These are phyloP conservation scores for Aspergillus campestris DNA, from an alignment of 495 filamentous ascomycete species.

Conservation along the genomic window DNA sequence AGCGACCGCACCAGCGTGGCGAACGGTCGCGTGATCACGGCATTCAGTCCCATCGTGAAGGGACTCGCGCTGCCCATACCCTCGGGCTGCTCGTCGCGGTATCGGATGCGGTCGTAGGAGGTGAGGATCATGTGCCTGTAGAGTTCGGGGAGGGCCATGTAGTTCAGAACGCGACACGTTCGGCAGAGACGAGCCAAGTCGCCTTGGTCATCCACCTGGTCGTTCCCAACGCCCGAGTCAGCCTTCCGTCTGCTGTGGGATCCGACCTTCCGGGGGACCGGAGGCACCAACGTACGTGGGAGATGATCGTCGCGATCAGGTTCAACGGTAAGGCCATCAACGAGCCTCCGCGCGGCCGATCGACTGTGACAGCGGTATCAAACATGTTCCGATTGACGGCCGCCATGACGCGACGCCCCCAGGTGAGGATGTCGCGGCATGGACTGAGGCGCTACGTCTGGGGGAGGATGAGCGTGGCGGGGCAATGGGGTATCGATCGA, in stretches of 20 bases:
- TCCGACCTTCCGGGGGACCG: neutral
- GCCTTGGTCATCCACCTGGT: constrained; percentile 44
- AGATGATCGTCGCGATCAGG: constrained; percentile 48
- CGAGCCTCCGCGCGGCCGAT: constrained; percentile 25
- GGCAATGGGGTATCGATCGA: neutral
- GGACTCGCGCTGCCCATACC: constrained; percentile 54
- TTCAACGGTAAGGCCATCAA: constrained; percentile 48
- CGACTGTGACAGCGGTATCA: constrained; percentile 28
- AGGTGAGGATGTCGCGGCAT: constrained; percentile 22
- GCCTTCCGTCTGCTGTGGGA: constrained; percentile 4
- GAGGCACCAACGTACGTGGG: constrained; percentile 31
- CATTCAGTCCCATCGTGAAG: constrained; percentile 55
- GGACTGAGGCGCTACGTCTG: constrained; percentile 6
- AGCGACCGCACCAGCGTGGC: constrained; percentile 45
- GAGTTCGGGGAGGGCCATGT: constrained; percentile 55
- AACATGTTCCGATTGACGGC: constrained; percentile 42
- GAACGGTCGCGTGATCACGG: constrained; percentile 47
- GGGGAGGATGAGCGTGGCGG: neutral
- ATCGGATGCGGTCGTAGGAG: constrained; percentile 54
- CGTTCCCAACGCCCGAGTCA: constrained; percentile 1
- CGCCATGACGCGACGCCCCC: constrained; percentile 37
- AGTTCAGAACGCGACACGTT: constrained; percentile 55
- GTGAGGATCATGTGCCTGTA: constrained; percentile 48
- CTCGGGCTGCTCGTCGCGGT: constrained; percentile 49
- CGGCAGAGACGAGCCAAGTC: constrained; percentile 51